Conservation (phyloP, 2,329 filamentous ascomycete species). For the Hypoxylon sp. region DNA sequence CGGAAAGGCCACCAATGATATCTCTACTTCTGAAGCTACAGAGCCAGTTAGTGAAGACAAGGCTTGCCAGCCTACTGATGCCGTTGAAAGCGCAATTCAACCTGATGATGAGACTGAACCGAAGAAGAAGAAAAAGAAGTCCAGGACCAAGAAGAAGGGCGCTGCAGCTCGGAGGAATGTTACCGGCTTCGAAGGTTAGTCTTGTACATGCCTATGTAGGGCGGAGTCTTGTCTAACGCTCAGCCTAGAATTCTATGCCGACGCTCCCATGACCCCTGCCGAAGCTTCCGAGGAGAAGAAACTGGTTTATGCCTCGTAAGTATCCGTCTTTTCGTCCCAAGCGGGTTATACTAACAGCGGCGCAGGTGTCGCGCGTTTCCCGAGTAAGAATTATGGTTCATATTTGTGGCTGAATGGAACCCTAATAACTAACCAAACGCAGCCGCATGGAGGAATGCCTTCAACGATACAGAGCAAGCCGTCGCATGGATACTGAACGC, state of each 20-base stretch:
- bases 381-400: slow-evolving; percentile 62
- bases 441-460: slow-evolving; percentile 89
- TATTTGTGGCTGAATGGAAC: slow-evolving; percentile 4
- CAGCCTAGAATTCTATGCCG: slow-evolving; percentile 77
- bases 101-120: slow-evolving; percentile 15
- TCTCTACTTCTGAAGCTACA: not conserved
- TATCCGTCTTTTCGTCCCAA: slow-evolving; percentile 24
- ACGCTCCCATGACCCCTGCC: slow-evolving; percentile 79
- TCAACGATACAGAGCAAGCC: slow-evolving; percentile 81
- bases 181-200: slow-evolving; percentile 77
- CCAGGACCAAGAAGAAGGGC: slow-evolving; percentile 51
- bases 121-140: slow-evolving; percentile 60
- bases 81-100: not conserved
- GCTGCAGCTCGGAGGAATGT: slow-evolving; percentile 60
- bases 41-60: slow-evolving; percentile 9
- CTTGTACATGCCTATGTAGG: not conserved
- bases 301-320: slow-evolving; percentile 76
- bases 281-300: slow-evolving; percentile 75
- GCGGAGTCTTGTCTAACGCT: slow-evolving; percentile 29
- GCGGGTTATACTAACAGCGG: slow-evolving; percentile 16
- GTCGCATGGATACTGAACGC: slow-evolving; percentile 76
- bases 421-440: slow-evolving; percentile 29
- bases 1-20: slow-evolving; percentile 16
- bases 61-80: not conserved
- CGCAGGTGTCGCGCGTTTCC: slow-evolving; percentile 65